Percentiles rank a stretch among this genome's conserved stretches.
phyloP scores from a whole-genome alignment of 495 filamentous ascomycete species.

The Staphylotrichum longicolle region DNA sequence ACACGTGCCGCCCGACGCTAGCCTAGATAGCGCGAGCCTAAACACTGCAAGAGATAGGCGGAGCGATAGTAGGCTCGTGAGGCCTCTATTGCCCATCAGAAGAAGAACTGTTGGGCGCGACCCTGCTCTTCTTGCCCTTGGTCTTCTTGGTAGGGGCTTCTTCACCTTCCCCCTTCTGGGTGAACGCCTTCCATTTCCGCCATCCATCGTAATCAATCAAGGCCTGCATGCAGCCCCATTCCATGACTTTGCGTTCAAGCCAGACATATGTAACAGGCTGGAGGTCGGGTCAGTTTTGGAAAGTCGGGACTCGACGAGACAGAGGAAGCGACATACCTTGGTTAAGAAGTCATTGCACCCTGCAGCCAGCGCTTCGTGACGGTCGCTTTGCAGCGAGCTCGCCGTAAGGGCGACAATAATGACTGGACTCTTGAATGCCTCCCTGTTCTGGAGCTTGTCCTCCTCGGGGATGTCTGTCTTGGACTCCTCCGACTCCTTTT shows the following conservation, averaged over 20 bases:
- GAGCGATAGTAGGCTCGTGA: no score
- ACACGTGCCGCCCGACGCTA: no score
- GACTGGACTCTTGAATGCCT: conserved; percentile 89
- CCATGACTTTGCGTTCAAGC: conserved; percentile 94
- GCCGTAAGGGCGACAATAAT: conserved; percentile 98
- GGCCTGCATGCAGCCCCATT: conserved; percentile 99
- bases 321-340: conserved; percentile 61
- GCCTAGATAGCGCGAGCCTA: no score
- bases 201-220: conserved; percentile 98
- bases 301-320: background rate
- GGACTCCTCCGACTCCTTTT: conserved; percentile 35
- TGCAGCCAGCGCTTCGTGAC: conserved; percentile 90
- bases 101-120: conserved; percentile 12
- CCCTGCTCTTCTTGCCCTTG: conserved; percentile 42
- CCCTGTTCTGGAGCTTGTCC: conserved; percentile 68
- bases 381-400: conserved; percentile 86
- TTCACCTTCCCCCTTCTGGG: conserved; percentile 39
- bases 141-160: conserved; percentile 32
- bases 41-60: no score
- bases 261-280: conserved; percentile 97
- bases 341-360: conserved; percentile 98
- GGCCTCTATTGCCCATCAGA: background rate
- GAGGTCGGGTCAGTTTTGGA: conserved; percentile 8
- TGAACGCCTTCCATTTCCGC: conserved; percentile 92
- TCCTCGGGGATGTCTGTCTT: conserved; percentile 45